Base-by-base conservation (phyloP, 2,329 filamentous ascomycete genomes). In the Fusarium scirpi region DNA sequence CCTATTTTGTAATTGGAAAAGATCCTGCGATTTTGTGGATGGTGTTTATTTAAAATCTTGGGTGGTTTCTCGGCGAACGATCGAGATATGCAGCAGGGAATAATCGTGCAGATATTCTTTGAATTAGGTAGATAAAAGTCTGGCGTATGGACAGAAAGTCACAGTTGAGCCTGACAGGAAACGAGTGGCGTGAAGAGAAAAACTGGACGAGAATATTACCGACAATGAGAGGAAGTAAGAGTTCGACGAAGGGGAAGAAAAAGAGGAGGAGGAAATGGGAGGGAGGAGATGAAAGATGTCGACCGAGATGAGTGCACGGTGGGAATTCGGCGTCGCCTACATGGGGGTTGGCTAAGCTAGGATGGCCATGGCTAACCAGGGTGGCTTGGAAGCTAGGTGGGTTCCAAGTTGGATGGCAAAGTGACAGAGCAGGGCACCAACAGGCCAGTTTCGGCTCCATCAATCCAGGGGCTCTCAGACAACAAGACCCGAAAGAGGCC, bases 101-200 rank as follows among this genome's bases (percentile, higher is more conserved):
- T 44, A 67, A 44, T 51, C 25, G 16, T 32, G 51, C 66, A 62
- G 63, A 69, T 71, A 60, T 38, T 71, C 66, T 52, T 63, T 47
- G 73, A 75, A 77, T 60, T 75, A 74, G 63, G 52, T 41, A 44
- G 49, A n/a, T 41, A 45, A 65, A 75, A 67, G 55, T 74, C 67
- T 58, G 74, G 65, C 70, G 49, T 57, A 71, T 27, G 67, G 65
- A 75, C 43, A 7, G 52, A 66, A 59, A 59, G 74, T 77, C 76
- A 77, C 74, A 66, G 41, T 38, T 70, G 58, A 68, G 76, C 74
- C 71, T 76, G 73, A 72, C 76, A 27, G 76, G 47, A 79, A 81
- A 81, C 79, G 80, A 81, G 77, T 65, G 80, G 77, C 77, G 67
- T 72, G 78, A 81, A 81, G 75, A 70, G 74, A 81, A 80, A 69